Percentiles rank a stretch among this genome's conserved stretches.
Conservation (phyloP, 2,329 filamentous ascomycete genomes). For the Calonectria hongkongensis region DNA sequence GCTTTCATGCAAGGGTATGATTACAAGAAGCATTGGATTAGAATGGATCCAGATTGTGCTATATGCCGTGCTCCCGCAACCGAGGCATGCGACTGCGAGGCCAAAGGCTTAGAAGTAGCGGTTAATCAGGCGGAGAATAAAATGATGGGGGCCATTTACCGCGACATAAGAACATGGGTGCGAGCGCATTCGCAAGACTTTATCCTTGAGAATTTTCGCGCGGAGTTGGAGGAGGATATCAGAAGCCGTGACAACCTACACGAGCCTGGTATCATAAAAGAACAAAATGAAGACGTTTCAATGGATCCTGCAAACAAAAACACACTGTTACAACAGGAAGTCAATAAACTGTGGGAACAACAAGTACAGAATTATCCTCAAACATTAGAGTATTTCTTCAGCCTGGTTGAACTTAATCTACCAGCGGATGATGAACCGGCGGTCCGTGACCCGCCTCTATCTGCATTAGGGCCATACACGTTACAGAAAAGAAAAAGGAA, state of each 20-base stretch:
- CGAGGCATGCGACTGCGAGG: background rate
- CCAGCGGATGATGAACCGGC: conserved; percentile 3
- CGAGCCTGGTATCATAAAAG: background rate
- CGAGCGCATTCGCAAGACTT: background rate
- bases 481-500: no score
- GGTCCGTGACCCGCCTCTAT: background rate
- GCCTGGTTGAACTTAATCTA: background rate
- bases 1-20: background rate
- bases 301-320: background rate
- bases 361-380: background rate
- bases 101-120: background rate
- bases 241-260: background rate
- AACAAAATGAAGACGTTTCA: background rate
- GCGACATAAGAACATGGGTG: background rate
- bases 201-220: background rate
- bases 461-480: no score
- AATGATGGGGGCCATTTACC: background rate
- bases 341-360: background rate
- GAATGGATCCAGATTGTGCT: background rate
- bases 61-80: conserved; percentile 7
- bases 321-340: background rate
- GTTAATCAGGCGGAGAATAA: background rate
- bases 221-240: no score
- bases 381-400: background rate
- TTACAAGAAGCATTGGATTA: no score